Conservation (phyloP, 805 yeast species). For the Starmerella powellii region DNA sequence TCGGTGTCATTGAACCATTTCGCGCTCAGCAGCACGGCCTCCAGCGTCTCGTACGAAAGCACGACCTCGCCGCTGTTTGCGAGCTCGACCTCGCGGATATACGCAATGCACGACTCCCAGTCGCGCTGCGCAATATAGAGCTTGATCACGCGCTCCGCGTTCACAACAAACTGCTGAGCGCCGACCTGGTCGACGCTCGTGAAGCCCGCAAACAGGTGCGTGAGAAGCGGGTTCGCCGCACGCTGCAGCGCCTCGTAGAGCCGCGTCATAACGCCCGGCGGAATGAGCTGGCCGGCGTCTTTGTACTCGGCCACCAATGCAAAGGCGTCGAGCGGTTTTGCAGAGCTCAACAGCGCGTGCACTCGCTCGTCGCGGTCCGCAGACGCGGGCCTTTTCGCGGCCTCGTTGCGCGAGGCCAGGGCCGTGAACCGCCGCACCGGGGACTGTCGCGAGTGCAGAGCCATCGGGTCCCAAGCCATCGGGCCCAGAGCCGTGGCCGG, state of each 20-base stretch:
- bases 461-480: too few species aligned
- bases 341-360: constrained; percentile 1
- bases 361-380: too few species aligned
- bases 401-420: too few species aligned
- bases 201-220: constrained; percentile 14
- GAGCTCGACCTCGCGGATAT: constrained; percentile 22
- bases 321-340: constrained; percentile 5
- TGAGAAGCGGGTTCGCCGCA: constrained; percentile 7
- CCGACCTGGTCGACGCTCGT: constrained; percentile 16
- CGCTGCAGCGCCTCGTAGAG: constrained; percentile 7
- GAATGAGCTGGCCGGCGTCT: constrained; percentile 2
- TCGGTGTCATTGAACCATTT: constrained; percentile 25
- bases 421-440: too few species aligned
- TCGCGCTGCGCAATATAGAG: constrained; percentile 18
- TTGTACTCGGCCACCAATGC: constrained; percentile 3
- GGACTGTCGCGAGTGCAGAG: too few species aligned
- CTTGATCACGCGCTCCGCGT: constrained; percentile 19
- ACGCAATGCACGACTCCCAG: constrained; percentile 22
- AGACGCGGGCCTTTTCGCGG: too few species aligned
- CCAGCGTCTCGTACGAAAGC: constrained; percentile 21
- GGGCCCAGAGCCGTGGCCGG: too few species aligned
- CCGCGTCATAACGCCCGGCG: constrained; percentile 6
- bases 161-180: constrained; percentile 1
- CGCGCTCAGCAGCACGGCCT: constrained; percentile 23
- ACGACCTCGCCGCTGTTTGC: constrained; percentile 21